Base-by-base conservation (phyloP, 2,329 filamentous ascomycete species). In the Fusarium coicis region DNA sequence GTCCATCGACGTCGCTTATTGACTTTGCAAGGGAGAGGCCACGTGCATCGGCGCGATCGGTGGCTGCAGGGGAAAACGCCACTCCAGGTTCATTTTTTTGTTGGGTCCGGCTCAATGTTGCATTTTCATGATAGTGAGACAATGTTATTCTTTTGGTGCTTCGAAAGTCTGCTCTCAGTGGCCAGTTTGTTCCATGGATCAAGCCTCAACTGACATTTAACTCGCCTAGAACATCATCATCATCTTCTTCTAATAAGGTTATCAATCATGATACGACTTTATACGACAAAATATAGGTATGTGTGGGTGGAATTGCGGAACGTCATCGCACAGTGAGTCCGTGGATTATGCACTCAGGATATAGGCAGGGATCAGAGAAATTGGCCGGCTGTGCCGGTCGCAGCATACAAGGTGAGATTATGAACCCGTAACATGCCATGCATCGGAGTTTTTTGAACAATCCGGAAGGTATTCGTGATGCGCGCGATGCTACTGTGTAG, bases 11-110 rank as follows among this genome's bases (percentile, higher is more conserved):
- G n/a, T 60, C 64, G 64, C 63, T 63, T 55, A 70, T 70, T 52
- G 37, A 58, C 40, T 69, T 69, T 69, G 10, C 66, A 69, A 53
- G 66, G 58, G 36, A 55, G 21, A 44, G 36, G 21, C 58, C 66
- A 69, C 66, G 65, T 69, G 66, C 54, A 40, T 18, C 23, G 23
- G 34, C 32, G 21, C 32, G 66, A 69, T 70, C 65, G 36, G 23
- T n/a, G 11, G 44, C 46, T 61, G 53, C 53, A 46, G 18, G 50
- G 26, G 36, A 37, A 63, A 47, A 47, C 63, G 55, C 63, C 65
- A 54, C 43, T 44, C 40, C 56, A 50, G 34, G 19, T 50, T 68
- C 50, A 18, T 15, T 30, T 50, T 44, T 68, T 44, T 40, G 26
- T 28, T 50, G 50, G 43, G 54, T 21, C 21, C 26, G 36, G 47